Base-by-base conservation (phyloP, 2,329 filamentous ascomycete species). In the Xylaria sp. region DNA sequence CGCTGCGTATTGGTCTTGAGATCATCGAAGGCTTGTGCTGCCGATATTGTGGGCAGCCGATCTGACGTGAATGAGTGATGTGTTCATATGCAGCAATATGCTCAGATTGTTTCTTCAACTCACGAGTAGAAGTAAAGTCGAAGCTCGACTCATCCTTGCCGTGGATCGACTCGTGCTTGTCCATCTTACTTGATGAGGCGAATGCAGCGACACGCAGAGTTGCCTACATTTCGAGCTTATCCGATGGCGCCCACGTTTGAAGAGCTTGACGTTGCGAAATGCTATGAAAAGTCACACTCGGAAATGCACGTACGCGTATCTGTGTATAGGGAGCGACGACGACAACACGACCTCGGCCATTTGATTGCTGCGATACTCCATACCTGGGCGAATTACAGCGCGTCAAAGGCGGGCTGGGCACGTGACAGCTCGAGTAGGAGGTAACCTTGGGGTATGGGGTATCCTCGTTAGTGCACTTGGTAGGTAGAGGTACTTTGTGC, bases 21-120 rank as follows among this genome's bases (percentile, higher is more conserved):
- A 23, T 86, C 82, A 61, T 89, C 82, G 46, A 94, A 79, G 7
- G 88, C 90, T 72, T 92, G 84, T 1, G 90, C 90, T 31, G 91
- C 92, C 17, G 90, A 92, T 51, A 94, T 83, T 1, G 92, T 92
- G 37, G 92, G 89, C 56, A 94, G 80, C 54, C 91, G 87, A 78
- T 94, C 90, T 93, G 69, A 31, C 47, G 21, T 25, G 28, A 47
- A 66, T 72, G 57, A 72, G 68, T 53, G 31, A 51, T 1, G 43
- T 19, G 11, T 2, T 21, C 31, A 21, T 21, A 9, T n/a, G n/a
- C 11, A 37, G 42, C 4, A 31, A 67, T 68, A 61, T 52, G 50
- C 69, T 68, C 17, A 11, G 19, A 31, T 52, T 23, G 33, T 25
- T 14, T 17, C 9, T n/a, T 23, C 28, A n/a, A 78, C 83, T 70